Evolutionary conservation across 2,329 filamentous ascomycete genomes (phyloP), one percentile per base, ranked within the genome.

Genomic region (Diplodia intermedia): DNA sequence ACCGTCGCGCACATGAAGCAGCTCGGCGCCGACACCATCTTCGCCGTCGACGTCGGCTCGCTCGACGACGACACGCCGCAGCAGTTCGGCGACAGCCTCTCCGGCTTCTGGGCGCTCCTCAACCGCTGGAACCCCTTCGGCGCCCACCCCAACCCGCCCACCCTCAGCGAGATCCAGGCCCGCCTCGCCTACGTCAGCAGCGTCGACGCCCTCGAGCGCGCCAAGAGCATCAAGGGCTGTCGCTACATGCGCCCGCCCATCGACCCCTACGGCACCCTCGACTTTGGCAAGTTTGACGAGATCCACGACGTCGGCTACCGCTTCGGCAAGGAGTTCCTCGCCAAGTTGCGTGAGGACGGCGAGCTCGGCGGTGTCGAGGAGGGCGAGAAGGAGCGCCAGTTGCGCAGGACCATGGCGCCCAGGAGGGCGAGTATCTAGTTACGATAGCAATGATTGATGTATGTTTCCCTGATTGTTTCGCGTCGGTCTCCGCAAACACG

Each of bases 71-170:
- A 96, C 76, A 92, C 91, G 0, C 95, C 95, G 0, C 96, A 99
- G 79, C 86, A 87, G 1, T 99, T 97, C 75, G 95, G 96, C 65
- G 95, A 99, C 81, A 94, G 93, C 0, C 86, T 99, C 0, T 97
- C 94, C 0, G 95, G 95, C 1, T 90, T 97, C 77, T 99, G 96
- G 96, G 92, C 94, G 0, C 90, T 96, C 54, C 82, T 94, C 75
- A 99, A 99, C 78, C 88, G 96, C 55, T 99, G 95, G 95, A 99
- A 99, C 73, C 94, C 95, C 0, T 94, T 99, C 78, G 96, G 92
- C 0, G 85, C 87, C 1, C 89, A 90, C 69, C 91, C 95, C 0
- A 99, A 99, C 73, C 95, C 95, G 8, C 95, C 95, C 0, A 98
- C 95, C 0, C 83, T 99, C 12, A 93, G 93, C 0, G 95, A 99